Conservation (phyloP, 2,329 filamentous ascomycete species). For the Cladophialophora bantiana region DNA sequence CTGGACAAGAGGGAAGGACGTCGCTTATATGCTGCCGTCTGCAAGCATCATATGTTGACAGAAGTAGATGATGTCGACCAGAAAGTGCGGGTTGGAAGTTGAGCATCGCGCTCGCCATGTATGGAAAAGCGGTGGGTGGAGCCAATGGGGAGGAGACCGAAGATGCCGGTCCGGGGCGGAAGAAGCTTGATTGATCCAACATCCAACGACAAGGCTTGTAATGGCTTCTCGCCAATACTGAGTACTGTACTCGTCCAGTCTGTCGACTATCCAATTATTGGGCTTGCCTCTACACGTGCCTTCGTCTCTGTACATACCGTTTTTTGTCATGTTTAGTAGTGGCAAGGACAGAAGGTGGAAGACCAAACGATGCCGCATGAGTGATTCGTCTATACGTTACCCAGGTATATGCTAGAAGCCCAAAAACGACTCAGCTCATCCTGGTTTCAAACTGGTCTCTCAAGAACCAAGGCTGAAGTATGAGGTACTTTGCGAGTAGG, state of each 20-base stretch:
- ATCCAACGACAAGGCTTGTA: background rate
- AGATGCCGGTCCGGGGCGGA: conserved; percentile 1
- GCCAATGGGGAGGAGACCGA: conserved; percentile 1
- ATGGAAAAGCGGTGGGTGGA: background rate
- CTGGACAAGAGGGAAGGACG: background rate
- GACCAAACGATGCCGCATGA: no score
- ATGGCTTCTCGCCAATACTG: background rate
- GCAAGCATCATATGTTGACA: background rate
- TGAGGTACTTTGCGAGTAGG: no score
- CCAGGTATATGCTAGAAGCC: no score
- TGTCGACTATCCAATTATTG: background rate
- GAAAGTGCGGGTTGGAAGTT: background rate
- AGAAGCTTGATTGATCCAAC: conserved; percentile 2
- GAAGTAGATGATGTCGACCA: background rate
- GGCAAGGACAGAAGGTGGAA: no score
- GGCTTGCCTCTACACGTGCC: conserved; percentile 2
- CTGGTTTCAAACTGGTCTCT: no score
- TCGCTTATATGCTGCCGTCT: background rate
- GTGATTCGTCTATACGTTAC: no score
- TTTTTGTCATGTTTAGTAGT: no score
- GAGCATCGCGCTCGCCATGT: background rate
- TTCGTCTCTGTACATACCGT: background rate
- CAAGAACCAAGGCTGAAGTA: no score
- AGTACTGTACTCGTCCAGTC: background rate
- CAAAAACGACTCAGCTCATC: no score